Base-by-base conservation (phyloP, 805 yeast species). In the Isabelozyma rhagii region DNA sequence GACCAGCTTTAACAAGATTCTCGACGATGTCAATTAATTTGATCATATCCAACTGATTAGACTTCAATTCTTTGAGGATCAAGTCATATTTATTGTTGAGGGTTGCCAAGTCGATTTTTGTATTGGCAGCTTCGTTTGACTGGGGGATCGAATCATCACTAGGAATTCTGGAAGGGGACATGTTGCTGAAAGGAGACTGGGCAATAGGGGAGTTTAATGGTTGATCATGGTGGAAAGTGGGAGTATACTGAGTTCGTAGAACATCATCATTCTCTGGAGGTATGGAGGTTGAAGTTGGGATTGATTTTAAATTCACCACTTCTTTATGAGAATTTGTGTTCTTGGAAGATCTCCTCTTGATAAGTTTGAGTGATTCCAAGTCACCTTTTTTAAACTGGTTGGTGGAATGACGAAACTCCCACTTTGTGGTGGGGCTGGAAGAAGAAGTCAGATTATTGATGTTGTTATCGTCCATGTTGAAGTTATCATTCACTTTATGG, bases 381-480 rank as follows among this genome's bases (percentile, higher is more conserved):
- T 91, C 94, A 41, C 97, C 97, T 47, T 89, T 84, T 55, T 82
- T 79, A 69, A 92, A 92, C 51, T 79, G 78, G 36, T 87, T 89
- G 3, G 89, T 83, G 27, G 88, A 81, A 64, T 92, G 98, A 50
- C 84, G 83, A 68, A 92, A 92, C 70, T 93, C 97, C 98, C 98
- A 92, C 39, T 51, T 51, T 34, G 47, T 28, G 47, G 53, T 50
- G 13, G 36, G 25, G 25, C 25, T 6, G 25, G 25, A 21, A 6
- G 25, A 21, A 21, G 25, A 21, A 21, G 25, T 21, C 25, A 21
- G 25, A 21, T 21, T 21, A 21, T 21, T 21, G 25, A 21, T 21
- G 25, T 21, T 21, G 25, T 21, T 21, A 21, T 55, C 61, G 41
- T 60, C 60, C 47, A 51, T 57, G 48, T 67, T 70, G 55, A 69